Base-by-base conservation (phyloP, 768 basidiomycete species). In the Tricholomella constricta region DNA sequence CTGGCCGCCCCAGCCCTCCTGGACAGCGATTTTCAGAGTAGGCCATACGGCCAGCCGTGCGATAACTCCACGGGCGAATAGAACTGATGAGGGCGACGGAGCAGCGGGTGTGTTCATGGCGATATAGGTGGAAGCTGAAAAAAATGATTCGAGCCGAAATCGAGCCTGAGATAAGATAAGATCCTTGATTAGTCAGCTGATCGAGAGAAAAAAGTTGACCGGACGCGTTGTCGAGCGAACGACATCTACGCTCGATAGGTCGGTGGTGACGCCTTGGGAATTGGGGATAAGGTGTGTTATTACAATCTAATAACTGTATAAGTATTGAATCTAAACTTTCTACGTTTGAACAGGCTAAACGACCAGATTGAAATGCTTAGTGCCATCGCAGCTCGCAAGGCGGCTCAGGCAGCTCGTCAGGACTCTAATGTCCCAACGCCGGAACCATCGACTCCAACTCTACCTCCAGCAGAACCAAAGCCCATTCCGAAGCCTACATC, bases 1-100 rank as follows among this genome's bases (percentile, higher is more conserved):
- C 17, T 88, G 81, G 3, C 94, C 94, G 23, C 94, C 95, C 94
- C 94, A 96, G 57, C 75, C 72, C 61, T 94, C 83, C 57, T 88
- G 83, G 32, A 98, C 84, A 29, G 94, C 95, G 63, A 96, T 75
- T 36, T 88, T 86, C 23, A 98, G 81, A 2, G 86, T 91, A 40
- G 90, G 82, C 95, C 95, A 98, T 50, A 86, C 73, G 11, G 80
- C 78, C 44, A 98, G 80, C 48, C 94, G 81, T 22, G 94, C 86
- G 53, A 96, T 79, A 4, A 89, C 83, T 2, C 93, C 92, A 19
- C 93, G 85, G 11, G 95, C 94, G 61, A 97, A 95, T 52, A 91
- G 80, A 37, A 91, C 65, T 10, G 83, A 77, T 5, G 76, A 63
- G 0, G 77, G 68, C 17, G 81, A 68, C 4, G 81, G 77, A 31